phyloP scores from a whole-genome alignment of 1,284 basidiomycete genomes.

The Marasmius oreades region DNA sequence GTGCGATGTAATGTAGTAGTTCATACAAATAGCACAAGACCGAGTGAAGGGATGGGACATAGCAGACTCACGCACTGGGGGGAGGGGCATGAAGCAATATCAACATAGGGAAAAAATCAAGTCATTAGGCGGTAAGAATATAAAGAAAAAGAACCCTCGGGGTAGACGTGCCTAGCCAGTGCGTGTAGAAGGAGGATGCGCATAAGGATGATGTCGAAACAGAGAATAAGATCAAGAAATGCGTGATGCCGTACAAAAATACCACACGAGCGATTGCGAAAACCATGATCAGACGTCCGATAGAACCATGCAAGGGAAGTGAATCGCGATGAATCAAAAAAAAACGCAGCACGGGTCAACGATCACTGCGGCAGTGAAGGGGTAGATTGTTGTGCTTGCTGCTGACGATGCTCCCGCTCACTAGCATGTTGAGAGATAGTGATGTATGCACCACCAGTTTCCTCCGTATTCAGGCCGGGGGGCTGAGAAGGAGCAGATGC shows the following conservation, averaged over 20 bases:
- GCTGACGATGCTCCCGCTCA: slow-evolving; percentile 55
- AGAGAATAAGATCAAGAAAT: slow-evolving; percentile 21
- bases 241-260: slow-evolving; percentile 7
- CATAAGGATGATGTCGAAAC: slow-evolving; percentile 24
- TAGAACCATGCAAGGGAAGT: slow-evolving; percentile 20
- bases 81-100: slow-evolving; percentile 21
- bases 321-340: slow-evolving; percentile 12
- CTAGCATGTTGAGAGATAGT: slow-evolving; percentile 77
- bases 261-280: slow-evolving; percentile 15
- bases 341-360: neutral
- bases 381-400: slow-evolving; percentile 18
- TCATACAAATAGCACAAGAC: slow-evolving; percentile 31
- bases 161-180: slow-evolving; percentile 15
- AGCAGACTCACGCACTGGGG: slow-evolving; percentile 22
- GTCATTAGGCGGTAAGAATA: slow-evolving; percentile 10
- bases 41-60: slow-evolving; percentile 20
- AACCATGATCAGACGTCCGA: slow-evolving; percentile 22
- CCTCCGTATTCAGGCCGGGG: slow-evolving; percentile 64
- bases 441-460: slow-evolving; percentile 77
- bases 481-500: slow-evolving; percentile 56
- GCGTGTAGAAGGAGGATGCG: slow-evolving; percentile 22
- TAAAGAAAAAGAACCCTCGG: slow-evolving; percentile 14
- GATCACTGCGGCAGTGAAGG: slow-evolving; percentile 19
- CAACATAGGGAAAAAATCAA: slow-evolving; percentile 15
- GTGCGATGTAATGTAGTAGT: slow-evolving; percentile 34